These are phyloP conservation scores for Termitomyces sp. DNA, from an alignment of 768 basidiomycete genomes.

Conservation along the genomic window DNA sequence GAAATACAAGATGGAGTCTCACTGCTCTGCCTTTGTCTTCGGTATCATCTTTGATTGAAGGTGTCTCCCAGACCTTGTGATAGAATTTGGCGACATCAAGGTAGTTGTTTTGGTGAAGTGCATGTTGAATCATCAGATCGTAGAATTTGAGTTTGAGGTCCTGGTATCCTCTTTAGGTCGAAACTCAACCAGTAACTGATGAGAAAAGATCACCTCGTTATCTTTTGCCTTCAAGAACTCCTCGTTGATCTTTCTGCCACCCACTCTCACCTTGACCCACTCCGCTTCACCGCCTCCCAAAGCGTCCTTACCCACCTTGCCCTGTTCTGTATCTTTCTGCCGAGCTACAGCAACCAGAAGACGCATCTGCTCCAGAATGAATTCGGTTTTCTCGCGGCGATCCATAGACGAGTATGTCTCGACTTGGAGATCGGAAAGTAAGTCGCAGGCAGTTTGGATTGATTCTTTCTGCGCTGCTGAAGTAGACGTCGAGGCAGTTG, in stretches of 20 bases:
- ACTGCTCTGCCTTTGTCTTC: constrained; percentile 65
- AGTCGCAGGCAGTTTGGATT: constrained; percentile 82
- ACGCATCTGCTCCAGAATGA: constrained; percentile 97
- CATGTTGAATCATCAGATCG: constrained; percentile 94
- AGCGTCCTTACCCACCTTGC: constrained; percentile 56
- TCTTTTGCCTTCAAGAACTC: constrained; percentile 84
- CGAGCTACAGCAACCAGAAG: constrained; percentile 74
- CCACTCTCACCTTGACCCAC: constrained; percentile 91
- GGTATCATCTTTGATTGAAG: constrained; percentile 84
- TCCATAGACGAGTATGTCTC: constrained; percentile 99
- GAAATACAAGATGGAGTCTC: constrained; percentile 19
- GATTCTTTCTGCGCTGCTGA: constrained; percentile 56
- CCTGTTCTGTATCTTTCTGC: constrained; percentile 67
- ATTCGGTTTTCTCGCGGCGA: constrained; percentile 95
- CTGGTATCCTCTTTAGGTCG: constrained; percentile 33
- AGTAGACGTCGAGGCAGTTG: constrained; percentile 36
- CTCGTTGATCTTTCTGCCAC: constrained; percentile 91
- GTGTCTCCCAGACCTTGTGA: constrained; percentile 96
- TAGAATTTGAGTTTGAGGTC: constrained; percentile 96
- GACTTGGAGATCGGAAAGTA: constrained; percentile 92
- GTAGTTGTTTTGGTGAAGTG: constrained; percentile 78
- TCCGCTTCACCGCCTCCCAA: constrained; percentile 77
- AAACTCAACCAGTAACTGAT: background rate
- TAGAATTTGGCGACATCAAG: constrained; percentile 95
- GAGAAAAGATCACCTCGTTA: constrained; percentile 61